Evolutionary conservation across 441 rosid species (phyloP).

Genomic region (Sinapis alba): DNA sequence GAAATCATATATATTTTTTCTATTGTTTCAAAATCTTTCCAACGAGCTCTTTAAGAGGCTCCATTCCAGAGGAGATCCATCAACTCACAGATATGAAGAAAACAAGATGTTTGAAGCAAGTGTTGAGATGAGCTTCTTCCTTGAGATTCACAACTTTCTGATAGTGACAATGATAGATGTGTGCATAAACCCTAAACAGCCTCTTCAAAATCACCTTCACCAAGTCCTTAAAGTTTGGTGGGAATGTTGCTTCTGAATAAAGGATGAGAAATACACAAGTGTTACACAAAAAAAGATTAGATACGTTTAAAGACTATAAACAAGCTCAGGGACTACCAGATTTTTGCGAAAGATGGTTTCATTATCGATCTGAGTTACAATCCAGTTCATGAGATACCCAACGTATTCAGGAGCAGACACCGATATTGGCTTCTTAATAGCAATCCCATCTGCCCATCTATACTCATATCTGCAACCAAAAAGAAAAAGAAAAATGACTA

Average conservation of each 20-base stretch:
- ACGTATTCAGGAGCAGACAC: constrained; percentile 93
- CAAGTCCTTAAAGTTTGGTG: constrained; percentile 72
- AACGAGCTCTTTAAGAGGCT: constrained; percentile 14
- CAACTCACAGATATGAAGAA: constrained; percentile 73
- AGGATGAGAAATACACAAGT: neutral
- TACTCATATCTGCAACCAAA: constrained; percentile 68
- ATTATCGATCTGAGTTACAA: constrained; percentile 72
- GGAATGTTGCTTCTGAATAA: constrained; percentile 69
- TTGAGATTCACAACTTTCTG: constrained; percentile 74
- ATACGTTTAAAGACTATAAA: neutral
- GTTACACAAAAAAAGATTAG: neutral
- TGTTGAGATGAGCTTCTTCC: constrained; percentile 91
- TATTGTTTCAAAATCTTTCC: constrained; percentile 6
- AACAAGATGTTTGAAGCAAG: constrained; percentile 91
- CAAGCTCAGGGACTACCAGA: constrained; percentile 46
- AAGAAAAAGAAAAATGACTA: neutral
- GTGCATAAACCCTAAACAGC: constrained; percentile 85
- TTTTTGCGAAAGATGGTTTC: constrained; percentile 77
- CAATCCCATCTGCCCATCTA: constrained; percentile 89
- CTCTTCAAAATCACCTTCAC: constrained; percentile 79
- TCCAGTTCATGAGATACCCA: constrained; percentile 87
- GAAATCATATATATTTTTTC: neutral
- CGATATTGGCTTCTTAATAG: constrained; percentile 67
- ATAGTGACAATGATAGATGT: constrained; percentile 81
- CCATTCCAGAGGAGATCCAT: constrained; percentile 1